Percentiles rank a stretch among this genome's conserved stretches.
These are phyloP conservation scores for Amyloporia xantha DNA, from an alignment of 768 basidiomycete species.

Conservation along the genomic window DNA sequence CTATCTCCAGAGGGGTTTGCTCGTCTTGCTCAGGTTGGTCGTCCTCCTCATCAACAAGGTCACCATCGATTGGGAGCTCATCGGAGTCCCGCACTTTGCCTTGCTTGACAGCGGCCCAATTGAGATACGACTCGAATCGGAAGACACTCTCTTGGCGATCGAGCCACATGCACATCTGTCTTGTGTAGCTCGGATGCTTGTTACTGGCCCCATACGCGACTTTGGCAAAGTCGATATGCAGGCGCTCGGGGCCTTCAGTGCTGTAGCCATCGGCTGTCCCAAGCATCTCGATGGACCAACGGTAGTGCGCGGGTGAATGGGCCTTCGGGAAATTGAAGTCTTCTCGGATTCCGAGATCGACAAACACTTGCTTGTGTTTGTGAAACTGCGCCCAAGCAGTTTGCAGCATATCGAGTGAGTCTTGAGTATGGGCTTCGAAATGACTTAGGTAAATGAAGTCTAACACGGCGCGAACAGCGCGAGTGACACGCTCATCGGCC, in stretches of 20 bases:
- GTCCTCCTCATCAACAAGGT: too few relatives aligned
- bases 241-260: constrained; percentile 26
- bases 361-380: constrained; percentile 20
- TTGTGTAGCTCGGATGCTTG: constrained; percentile 16
- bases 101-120: too few relatives aligned
- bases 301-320: constrained; percentile 19
- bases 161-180: constrained; percentile 37
- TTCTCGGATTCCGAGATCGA: constrained; percentile 15
- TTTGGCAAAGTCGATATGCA: constrained; percentile 41
- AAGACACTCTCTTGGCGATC: constrained; percentile 21
- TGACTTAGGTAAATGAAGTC: constrained; percentile 25
- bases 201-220: constrained; percentile 21
- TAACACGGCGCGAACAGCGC: constrained; percentile 18
- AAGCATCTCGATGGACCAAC: constrained; percentile 10
- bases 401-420: constrained; percentile 13
- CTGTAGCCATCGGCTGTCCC: constrained; percentile 21
- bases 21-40: too few relatives aligned
- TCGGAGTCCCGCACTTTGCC: too few relatives aligned
- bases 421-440: constrained; percentile 17
- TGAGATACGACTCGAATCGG: background rate
- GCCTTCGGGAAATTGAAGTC: constrained; percentile 28
- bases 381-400: constrained; percentile 20
- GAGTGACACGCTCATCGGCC: constrained; percentile 14
- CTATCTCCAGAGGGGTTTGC: too few relatives aligned
- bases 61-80: too few relatives aligned